Evolutionary conservation across 305 asterid species (phyloP).

Genomic region (Caryopteris hybrid): DNA sequence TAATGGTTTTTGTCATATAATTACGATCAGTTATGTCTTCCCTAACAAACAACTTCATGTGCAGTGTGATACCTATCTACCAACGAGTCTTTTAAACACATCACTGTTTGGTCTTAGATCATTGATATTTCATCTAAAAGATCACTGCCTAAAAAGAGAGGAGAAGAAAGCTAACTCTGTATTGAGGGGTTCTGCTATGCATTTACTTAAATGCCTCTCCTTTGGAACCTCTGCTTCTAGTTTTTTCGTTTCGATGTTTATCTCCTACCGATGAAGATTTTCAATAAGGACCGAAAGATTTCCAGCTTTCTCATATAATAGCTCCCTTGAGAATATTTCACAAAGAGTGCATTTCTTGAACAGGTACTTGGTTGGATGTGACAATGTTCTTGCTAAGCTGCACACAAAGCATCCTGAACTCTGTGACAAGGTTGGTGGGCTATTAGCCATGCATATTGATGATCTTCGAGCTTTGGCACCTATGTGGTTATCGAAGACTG

Average conservation of each 20-base stretch:
- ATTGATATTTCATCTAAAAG: not conserved
- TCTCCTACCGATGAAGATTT: not conserved
- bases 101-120: not conserved
- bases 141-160: not conserved
- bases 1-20: too few relatives aligned
- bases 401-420: constrained; percentile 87
- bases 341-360: constrained; percentile 12
- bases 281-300: not conserved
- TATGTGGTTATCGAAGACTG: constrained; percentile 84
- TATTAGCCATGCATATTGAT: constrained; percentile 92
- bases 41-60: too few relatives aligned
- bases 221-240: too few relatives aligned
- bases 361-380: constrained; percentile 92
- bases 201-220: too few relatives aligned
- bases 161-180: not conserved
- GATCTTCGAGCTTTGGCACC: constrained; percentile 95
- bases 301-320: not conserved
- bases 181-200: not conserved
- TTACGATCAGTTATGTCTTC: too few relatives aligned
- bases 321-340: constrained; percentile 1
- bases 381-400: constrained; percentile 76
- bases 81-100: not conserved
- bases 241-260: not conserved
- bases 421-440: constrained; percentile 96
- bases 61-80: not conserved